Percentiles rank a stretch among this genome's conserved stretches.
phyloP scores from a whole-genome alignment of 345 rosid species.

The Populus tremula region DNA sequence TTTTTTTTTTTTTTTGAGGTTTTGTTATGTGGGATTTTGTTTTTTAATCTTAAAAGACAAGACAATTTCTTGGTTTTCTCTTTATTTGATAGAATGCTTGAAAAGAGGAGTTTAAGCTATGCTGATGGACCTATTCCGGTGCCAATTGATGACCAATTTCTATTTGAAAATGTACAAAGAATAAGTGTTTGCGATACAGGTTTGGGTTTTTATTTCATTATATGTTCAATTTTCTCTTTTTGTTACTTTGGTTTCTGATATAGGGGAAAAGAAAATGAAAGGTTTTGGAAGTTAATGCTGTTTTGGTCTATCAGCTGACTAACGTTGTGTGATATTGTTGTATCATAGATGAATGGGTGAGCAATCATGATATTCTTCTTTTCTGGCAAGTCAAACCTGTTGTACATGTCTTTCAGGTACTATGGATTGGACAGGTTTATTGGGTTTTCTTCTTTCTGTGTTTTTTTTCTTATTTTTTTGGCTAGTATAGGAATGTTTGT shows the following conservation, averaged over 20 bases:
- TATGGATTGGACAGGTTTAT: background rate
- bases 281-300: background rate
- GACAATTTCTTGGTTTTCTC: background rate
- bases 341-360: constrained; percentile 71
- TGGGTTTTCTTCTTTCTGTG: background rate
- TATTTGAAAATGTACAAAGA: constrained; percentile 64
- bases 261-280: background rate
- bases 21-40: background rate
- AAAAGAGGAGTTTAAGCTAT: constrained; percentile 83
- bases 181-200: constrained; percentile 83
- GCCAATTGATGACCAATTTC: constrained; percentile 65
- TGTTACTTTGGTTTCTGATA: background rate
- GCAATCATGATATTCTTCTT: constrained; percentile 72
- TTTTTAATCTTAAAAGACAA: background rate
- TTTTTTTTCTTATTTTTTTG: no score
- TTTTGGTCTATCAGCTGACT: background rate
- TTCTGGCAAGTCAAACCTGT: constrained; percentile 97
- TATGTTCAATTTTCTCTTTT: background rate
- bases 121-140: constrained; percentile 74
- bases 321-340: constrained; percentile 4
- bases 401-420: constrained; percentile 93
- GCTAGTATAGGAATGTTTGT: no score
- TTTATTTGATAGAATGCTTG: constrained; percentile 64
- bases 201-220: constrained; percentile 11
- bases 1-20: background rate